phyloP scores from a whole-genome alignment of 225 moss, liverwort and hornwort species.

The Rhytidiadelphus loreus region DNA sequence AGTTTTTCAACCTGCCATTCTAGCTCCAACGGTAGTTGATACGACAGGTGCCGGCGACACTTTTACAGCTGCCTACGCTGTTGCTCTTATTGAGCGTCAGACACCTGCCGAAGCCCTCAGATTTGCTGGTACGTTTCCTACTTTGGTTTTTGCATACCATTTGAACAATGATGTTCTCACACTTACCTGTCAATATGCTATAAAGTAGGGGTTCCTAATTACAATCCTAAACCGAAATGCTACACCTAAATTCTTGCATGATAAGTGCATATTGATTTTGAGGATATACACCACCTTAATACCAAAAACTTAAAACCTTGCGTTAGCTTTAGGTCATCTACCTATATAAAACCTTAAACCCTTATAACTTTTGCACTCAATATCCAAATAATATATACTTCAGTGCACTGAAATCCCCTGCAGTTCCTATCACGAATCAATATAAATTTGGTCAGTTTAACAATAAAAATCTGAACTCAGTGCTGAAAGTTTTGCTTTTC shows the following conservation, averaged over 20 bases:
- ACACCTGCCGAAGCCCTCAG: conserved; percentile 58
- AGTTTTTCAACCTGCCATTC: conserved; percentile 39
- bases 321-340: not conserved
- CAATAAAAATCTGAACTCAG: not conserved
- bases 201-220: not conserved
- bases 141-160: not conserved
- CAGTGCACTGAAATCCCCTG: not conserved
- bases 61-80: conserved; percentile 80
- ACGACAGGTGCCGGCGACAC: conserved; percentile 95
- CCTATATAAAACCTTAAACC: not conserved
- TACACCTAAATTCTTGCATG: not conserved
- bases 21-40: conserved; percentile 67
- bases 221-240: not conserved
- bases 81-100: conserved; percentile 71
- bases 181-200: not conserved
- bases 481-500: not conserved
- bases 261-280: not conserved
- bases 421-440: not conserved
- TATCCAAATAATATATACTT: not conserved
- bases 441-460: not conserved
- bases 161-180: not conserved
- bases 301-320: not conserved
- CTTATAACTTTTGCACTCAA: not conserved
- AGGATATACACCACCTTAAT: not conserved
- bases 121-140: conserved; percentile 62